Base-by-base conservation (phyloP, 108 stramenopile species). In the Skeletonema tropicum region DNA sequence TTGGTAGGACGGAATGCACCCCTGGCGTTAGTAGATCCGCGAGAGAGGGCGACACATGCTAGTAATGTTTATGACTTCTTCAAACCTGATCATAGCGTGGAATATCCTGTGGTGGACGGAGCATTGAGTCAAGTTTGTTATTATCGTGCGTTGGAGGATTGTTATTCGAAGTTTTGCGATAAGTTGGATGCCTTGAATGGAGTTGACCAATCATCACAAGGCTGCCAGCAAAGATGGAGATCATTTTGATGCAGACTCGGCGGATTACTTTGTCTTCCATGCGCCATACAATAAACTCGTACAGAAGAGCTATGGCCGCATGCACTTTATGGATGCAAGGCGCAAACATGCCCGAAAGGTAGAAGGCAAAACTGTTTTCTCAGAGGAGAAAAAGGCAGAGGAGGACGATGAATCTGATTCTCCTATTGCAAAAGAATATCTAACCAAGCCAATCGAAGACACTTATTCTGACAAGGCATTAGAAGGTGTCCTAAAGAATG, bases 211-310 rank as follows among this genome's bases (percentile, higher is more conserved):
- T 45, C 42, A 4, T n/a, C 14, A 45, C 42, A 46, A 79, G 21
- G 48, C 23, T n/a, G 11, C 57, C 23, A 41, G 49, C 12, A 83
- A 75, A 55, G 76, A 62, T 38, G 72, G 64, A 23, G 57, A 45
- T 41, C 13, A 10, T 32, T 91, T 90, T 70, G 64, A 80, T 62
- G 87, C 95, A 14, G 83, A 82, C 6, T 80, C 86, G 17, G 86
- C 92, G 7, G 96, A 97, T 73, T 97, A 94, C 85, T 91, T 91
- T 71, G 89, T 96, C 49, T 98, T 98, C 75, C 98, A 99, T 87
- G 92, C 97, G 2, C 98, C 98, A 9, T 99, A 99, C 94, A 98
- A 98, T 81, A 99, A 99, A 81, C 83, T 99, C 65, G 98, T 99
- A 48, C 94, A 97, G 79, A 98, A 99, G 86, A 87, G 88, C 36